Conservation (phyloP, 257 asterid genomes). For the Solanum neorickii region DNA sequence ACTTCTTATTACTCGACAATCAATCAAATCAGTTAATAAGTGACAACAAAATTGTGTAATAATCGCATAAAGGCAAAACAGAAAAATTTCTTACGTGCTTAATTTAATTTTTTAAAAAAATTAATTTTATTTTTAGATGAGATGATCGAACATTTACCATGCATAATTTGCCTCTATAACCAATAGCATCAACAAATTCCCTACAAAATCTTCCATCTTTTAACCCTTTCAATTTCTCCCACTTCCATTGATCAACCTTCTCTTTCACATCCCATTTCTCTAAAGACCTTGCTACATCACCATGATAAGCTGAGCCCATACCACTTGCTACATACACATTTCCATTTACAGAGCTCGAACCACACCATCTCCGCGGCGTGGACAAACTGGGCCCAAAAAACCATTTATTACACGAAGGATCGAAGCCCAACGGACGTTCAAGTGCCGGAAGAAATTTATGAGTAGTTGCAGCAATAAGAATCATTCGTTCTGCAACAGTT, state of each 20-base stretch:
- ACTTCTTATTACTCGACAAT: background rate
- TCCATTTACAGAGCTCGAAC: conserved; percentile 22
- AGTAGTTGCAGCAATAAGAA: conserved; percentile 42
- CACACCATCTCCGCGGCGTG: conserved; percentile 70
- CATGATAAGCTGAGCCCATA: conserved; percentile 22
- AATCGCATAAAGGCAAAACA: background rate
- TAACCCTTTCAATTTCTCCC: conserved; percentile 29
- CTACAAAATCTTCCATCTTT: conserved; percentile 64
- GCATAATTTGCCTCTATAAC: conserved; percentile 44
- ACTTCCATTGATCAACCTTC: conserved; percentile 26
- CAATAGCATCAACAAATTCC: conserved; percentile 60
- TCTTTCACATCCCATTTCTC: conserved; percentile 56
- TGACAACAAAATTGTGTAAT: background rate
- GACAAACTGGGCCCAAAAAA: conserved; percentile 40
- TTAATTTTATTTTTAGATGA: accelerated
- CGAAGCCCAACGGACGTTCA: conserved; percentile 34
- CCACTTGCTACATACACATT: conserved; percentile 52
- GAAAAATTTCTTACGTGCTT: background rate
- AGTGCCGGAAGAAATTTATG: conserved; percentile 50
- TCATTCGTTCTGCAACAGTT: conserved; percentile 18
- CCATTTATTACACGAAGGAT: conserved; percentile 46
- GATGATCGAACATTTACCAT: conserved; percentile 8
- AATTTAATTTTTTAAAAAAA: no score
- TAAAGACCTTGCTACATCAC: conserved; percentile 44
- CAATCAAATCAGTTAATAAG: background rate